Percentiles rank a stretch among this genome's conserved stretches.
Conservation (phyloP, 1,284 basidiomycete species). For the Ceratobasidium sp. region DNA sequence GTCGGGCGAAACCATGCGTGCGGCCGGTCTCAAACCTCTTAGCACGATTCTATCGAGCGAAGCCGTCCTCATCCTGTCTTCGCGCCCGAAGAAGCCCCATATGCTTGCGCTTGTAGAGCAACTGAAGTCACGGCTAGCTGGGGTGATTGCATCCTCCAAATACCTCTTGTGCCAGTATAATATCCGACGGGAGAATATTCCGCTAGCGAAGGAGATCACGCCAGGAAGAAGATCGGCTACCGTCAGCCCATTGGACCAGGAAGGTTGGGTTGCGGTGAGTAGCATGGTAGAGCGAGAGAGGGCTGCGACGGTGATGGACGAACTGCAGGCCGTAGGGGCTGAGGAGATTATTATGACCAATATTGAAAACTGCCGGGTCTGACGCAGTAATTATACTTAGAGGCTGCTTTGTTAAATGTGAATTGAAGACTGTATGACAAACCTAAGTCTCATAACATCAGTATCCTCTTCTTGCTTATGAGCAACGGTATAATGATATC, state of each 20-base stretch:
- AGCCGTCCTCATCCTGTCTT: constrained; percentile 93
- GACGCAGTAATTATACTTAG: constrained; percentile 63
- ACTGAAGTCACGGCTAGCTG: constrained; percentile 90
- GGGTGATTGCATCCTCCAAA: constrained; percentile 90
- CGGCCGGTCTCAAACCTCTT: constrained; percentile 94
- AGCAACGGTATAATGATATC: too few species aligned
- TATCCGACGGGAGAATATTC: constrained; percentile 74
- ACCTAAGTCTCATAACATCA: too few species aligned
- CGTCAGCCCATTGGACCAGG: constrained; percentile 85
- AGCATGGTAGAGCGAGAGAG: constrained; percentile 91
- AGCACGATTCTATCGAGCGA: constrained; percentile 90
- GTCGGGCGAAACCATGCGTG: constrained; percentile 99
- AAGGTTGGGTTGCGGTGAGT: constrained; percentile 89
- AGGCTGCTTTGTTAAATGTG: constrained; percentile 71
- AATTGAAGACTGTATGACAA: too few species aligned
- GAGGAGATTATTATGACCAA: constrained; percentile 92
- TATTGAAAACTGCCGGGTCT: constrained; percentile 94
- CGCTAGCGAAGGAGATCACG: constrained; percentile 79
- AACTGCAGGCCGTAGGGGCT: constrained; percentile 85
- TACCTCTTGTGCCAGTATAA: constrained; percentile 97
- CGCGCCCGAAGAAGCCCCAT: constrained; percentile 69
- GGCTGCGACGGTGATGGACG: constrained; percentile 91
- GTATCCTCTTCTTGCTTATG: too few species aligned
- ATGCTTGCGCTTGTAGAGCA: constrained; percentile 80
- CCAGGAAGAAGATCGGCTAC: constrained; percentile 92